Conservation (phyloP, 306 rosid species). For the Pterocarpus macrocarpus region DNA sequence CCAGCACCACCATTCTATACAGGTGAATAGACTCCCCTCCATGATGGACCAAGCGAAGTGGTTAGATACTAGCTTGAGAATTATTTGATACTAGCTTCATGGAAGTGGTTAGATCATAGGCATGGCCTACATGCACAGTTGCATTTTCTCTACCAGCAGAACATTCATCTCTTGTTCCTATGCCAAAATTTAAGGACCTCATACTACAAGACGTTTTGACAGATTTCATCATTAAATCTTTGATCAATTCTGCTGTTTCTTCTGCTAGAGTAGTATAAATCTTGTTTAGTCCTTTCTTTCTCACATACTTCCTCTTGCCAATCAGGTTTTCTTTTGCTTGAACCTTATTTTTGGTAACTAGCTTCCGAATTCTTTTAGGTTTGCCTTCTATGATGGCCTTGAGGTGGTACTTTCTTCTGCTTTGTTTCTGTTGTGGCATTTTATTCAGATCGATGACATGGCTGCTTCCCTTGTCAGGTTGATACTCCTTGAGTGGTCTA, state of each 20-base stretch:
- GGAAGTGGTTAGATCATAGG: too few relatives aligned
- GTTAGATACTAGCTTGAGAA: too few relatives aligned
- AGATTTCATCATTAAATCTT: conserved; percentile 40
- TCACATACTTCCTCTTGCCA: conserved; percentile 70
- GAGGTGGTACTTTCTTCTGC: conserved; percentile 81
- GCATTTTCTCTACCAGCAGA: conserved; percentile 39
- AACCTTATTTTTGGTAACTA: conserved; percentile 53
- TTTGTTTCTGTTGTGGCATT: conserved; percentile 64
- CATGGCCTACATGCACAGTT: conserved; percentile 41
- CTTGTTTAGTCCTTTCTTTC: conserved; percentile 55
- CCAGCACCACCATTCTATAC: too few relatives aligned
- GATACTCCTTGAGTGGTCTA: conserved; percentile 51
- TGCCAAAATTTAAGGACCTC: conserved; percentile 60
- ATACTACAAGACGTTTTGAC: conserved; percentile 62
- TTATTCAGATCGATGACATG: conserved; percentile 45
- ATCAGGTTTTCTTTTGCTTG: conserved; percentile 56
- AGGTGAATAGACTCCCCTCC: too few relatives aligned
- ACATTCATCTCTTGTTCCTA: conserved; percentile 27
- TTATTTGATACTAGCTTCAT: conserved; percentile 35
- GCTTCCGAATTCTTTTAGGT: conserved; percentile 60
- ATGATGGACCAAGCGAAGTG: too few relatives aligned
- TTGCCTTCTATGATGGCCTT: conserved; percentile 83
- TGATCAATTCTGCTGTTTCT: conserved; percentile 41
- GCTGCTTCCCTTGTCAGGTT: conserved; percentile 52
- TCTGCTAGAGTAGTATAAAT: conserved; percentile 48